Evolutionary conservation across 1,139 yeast genomes (phyloP).

Genomic region (Blastobotrys petasosporus): DNA sequence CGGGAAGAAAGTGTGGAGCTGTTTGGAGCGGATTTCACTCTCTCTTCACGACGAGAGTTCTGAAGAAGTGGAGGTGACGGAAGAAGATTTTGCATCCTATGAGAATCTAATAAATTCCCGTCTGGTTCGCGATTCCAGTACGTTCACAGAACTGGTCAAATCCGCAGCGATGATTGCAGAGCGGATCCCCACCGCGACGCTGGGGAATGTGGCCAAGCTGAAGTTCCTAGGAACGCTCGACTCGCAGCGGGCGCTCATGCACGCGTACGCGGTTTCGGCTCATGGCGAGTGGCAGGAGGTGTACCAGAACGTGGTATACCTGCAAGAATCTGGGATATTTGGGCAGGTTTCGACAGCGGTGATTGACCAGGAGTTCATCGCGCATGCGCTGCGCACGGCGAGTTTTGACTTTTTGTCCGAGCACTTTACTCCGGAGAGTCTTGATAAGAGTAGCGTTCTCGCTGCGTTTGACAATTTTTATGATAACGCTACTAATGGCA

Average conservation of each 20-base stretch:
- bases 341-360: not conserved
- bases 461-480: slow-evolving; percentile 27
- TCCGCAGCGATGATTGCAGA: slow-evolving; percentile 12
- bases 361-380: slow-evolving; percentile 16
- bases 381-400: slow-evolving; percentile 15
- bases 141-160: slow-evolving; percentile 10
- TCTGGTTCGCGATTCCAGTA: not conserved
- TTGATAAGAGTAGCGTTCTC: slow-evolving; percentile 8
- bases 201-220: slow-evolving; percentile 11
- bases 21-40: too few relatives aligned
- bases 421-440: slow-evolving; percentile 7
- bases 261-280: too few relatives aligned
- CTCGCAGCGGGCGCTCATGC: too few relatives aligned
- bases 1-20: too few relatives aligned
- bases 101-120: slow-evolving; percentile 6
- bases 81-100: not conserved
- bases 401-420: slow-evolving; percentile 22
- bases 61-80: not conserved
- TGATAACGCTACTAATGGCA: slow-evolving; percentile 32
- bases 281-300: not conserved
- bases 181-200: slow-evolving; percentile 8
- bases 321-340: slow-evolving; percentile 2
- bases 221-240: slow-evolving; percentile 10
- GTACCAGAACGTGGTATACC: not conserved
- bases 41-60: slow-evolving; percentile 1